Base-by-base conservation (phyloP, 306 rosid genomes). In the Casuarina equisetifolia region DNA sequence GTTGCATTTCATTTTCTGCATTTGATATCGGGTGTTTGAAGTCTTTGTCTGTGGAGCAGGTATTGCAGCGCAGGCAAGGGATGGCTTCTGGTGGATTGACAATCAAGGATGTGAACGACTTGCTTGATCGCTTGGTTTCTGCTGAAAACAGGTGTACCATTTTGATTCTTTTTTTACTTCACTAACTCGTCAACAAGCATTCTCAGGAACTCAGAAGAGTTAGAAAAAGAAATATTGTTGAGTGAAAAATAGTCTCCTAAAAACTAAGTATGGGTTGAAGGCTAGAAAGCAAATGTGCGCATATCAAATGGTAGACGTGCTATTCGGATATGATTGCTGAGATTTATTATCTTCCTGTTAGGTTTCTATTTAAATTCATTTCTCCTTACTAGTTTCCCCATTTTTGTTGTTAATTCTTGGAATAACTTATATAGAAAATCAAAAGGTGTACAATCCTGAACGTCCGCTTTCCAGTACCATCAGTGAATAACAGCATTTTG, bases 1-100 rank as follows among this genome's bases (percentile, higher is more conserved):
- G 2, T 42, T 55, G 72, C 19, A 11, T 42, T 3, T 15, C 39
- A 3, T 52, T 50, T 73, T 11, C 2, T 74, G 74, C 35, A 25
- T 51, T 53, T 71, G 80, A 57, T 67, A 20, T 13, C 12, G 9
- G 25, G 64, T 25, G 4, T 20, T 58, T 16, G 9, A 20, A 8
- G 25, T 7, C 13, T 19, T 54, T 43, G 9, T 38, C 4, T 81
- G 35, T 76, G 81, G 77, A 32, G 51, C 86, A 92, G 98, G 96
- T 94, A 79, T 82, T 94, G 81, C 92, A 88, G 76, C 84, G 89
- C 11, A 86, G 98, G 81, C 98, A 94, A 79, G 95, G 97, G 46
- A 59, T 84, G 43, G 81, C 89, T 73, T 88, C 98, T 0, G 97
- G 97, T 76, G 94, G 93, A 66, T 83, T 94, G 71, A 90, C 91